Evolutionary conservation across 2,329 filamentous ascomycete genomes (phyloP), one percentile per base, ranked within the genome.

Genomic region (Sporothrix globosa): DNA sequence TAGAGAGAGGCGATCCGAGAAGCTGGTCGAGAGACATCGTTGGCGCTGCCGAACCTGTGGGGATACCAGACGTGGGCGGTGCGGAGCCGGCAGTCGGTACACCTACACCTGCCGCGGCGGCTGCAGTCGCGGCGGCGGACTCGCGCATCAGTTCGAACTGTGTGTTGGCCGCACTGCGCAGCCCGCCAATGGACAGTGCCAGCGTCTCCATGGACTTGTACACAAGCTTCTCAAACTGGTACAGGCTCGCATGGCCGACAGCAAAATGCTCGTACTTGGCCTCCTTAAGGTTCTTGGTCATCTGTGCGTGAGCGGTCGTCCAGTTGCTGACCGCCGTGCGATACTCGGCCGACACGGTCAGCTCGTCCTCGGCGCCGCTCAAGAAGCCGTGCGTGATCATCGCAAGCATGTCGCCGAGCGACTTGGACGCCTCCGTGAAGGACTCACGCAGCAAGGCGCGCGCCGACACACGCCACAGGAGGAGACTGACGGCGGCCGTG

Each of bases 231-330:
- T 97, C 92, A 3, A 96, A 85, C 50, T 86, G 85, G 78, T 96
- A 96, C 73, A 95, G 86, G 69, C 86, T 86, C 78, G 97, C 94
- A 2, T 88, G 90, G 1, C 95, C 95, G 4, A 93, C 79, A 2
- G 94, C 82, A 76, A 92, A 97, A 77, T 97, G 92, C 79, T 98
- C 95, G 71, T 92, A 90, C 77, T 95, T 97, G 17, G 94, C 91
- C 79, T 98, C 95, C 73, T 88, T 87, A 14, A 97, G 83, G 72
- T 92, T 90, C 77, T 91, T 92, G 67, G 91, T 88, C 78, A 97
- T 89, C 48, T 88, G 85, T 17, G 85, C 83, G 76, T 93, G 90
- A 1, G 88, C 88, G 4, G 87, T 83, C 74, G 87, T 88, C 80
- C 93, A 95, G 53, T 83, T 83, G 2, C 84, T 82, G 17, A 86